Evolutionary conservation across 2,329 filamentous ascomycete species (phyloP).

Genomic region (Escovopsis sp.): DNA sequence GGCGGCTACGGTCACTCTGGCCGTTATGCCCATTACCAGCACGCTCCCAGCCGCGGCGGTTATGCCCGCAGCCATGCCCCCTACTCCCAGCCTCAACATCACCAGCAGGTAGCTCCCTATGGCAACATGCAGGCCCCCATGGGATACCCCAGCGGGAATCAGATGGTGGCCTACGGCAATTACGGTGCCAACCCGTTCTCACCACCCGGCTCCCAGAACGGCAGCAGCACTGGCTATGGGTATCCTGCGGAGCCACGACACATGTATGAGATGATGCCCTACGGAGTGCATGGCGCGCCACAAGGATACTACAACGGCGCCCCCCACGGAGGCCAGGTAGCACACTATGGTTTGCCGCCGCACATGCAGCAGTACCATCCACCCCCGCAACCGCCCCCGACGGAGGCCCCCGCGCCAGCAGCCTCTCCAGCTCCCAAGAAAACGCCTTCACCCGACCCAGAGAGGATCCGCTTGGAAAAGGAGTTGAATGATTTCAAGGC

Average conservation of each 20-base stretch:
- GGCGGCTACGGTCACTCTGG: conserved; percentile 45
- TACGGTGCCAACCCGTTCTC: conserved; percentile 28
- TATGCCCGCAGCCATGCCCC: conserved; percentile 10
- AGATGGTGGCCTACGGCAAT: conserved; percentile 34
- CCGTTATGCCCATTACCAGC: conserved; percentile 13
- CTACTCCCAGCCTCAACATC: conserved; percentile 6
- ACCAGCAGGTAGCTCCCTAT: conserved; percentile 19
- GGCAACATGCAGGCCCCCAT: conserved; percentile 33
- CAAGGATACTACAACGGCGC: conserved; percentile 17
- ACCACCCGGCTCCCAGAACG: conserved; percentile 16
- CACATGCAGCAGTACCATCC: conserved; percentile 24
- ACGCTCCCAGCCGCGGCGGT: conserved; percentile 12
- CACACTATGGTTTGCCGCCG: conserved; percentile 17
- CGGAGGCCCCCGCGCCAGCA: conserved; percentile 24
- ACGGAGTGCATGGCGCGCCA: conserved; percentile 15
- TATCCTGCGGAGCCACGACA: conserved; percentile 23
- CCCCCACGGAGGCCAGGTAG: conserved; percentile 5
- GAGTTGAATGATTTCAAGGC: conserved; percentile 38
- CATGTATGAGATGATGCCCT: conserved; percentile 38
- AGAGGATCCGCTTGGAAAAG: conserved; percentile 47
- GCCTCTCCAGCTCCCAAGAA: conserved; percentile 13
- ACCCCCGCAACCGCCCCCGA: conserved; percentile 26
- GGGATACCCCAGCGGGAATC: conserved; percentile 22
- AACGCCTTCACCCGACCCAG: conserved; percentile 32
- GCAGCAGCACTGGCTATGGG: conserved; percentile 21